Evolutionary conservation across 352 stramenopile genomes (phyloP), one percentile per base, ranked within the genome.

Genomic region (Pythium brassicae): DNA sequence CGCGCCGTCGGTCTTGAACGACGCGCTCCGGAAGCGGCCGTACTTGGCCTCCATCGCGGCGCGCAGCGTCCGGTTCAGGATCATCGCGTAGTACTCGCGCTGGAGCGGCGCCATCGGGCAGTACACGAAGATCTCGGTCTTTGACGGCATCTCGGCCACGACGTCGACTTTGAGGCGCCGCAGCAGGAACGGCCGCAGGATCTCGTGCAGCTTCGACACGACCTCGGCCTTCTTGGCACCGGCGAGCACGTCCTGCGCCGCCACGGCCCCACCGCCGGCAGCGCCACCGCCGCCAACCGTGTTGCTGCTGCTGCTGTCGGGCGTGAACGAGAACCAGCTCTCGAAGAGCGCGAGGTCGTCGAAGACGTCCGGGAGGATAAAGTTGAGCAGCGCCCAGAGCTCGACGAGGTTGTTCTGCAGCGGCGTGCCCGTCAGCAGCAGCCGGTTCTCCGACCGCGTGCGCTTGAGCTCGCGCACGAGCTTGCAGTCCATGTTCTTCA

Each of bases 341-440:
- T 99, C 95, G 73, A 99, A 99, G 9, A 97, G 94, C 59, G 99
- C 94, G 10, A 98, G 76, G 42, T 98, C 96, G 65, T 98, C 96
- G 69, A 99, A 99, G 47, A 99, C 96, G 44, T 96, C 78, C 0
- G 96, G 97, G 32, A 99, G 67, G 35, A 99, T 96, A 71, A 98
- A 98, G 67, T 99, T 99, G 32, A 99, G 81, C 54, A 99, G 71
- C n/a, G 94, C 88, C 96, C 97, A 99, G 6, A 99, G 79, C 74
- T 99, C 97, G 20, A 84, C 92, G 43, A 99, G 76, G 63, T 98
- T 98, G 65, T 99, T 99, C 76, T 99, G 96, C 29, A 99, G 92
- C 19, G 97, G 97, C 46, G 97, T 99, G 47, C 97, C 97, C 25
- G 88, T 97, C 37, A 99, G 69, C 27, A 99, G 72, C 42, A 99